These are phyloP conservation scores for Russula lepida DNA, from an alignment of 768 basidiomycete genomes.

Conservation along the genomic window DNA sequence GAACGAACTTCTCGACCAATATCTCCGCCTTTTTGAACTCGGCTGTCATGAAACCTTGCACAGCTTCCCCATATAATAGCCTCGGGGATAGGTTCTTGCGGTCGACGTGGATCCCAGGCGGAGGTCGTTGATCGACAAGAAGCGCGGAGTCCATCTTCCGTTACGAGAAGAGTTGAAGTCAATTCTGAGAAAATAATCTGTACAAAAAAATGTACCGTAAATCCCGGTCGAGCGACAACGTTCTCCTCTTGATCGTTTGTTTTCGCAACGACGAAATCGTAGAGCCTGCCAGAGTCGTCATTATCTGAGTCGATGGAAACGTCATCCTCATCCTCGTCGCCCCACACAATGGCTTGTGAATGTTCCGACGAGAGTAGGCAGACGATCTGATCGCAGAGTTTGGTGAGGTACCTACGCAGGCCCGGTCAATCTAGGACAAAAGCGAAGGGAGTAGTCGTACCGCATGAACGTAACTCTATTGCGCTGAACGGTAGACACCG, in stretches of 20 bases:
- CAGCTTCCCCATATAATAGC: constrained; percentile 18
- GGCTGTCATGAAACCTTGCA: constrained; percentile 20
- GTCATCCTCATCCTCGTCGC: constrained; percentile 26
- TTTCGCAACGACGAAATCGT: constrained; percentile 47
- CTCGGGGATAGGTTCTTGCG: background rate
- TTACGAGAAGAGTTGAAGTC: background rate
- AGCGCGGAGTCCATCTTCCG: background rate
- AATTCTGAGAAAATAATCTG: background rate
- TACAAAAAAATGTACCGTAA: constrained; percentile 31
- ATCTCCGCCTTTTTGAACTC: constrained; percentile 2
- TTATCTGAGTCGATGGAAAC: constrained; percentile 31
- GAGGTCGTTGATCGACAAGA: background rate
- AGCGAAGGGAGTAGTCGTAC: constrained; percentile 26
- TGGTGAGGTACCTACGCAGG: constrained; percentile 10
- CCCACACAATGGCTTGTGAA: constrained; percentile 39
- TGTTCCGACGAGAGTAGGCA: constrained; percentile 45
- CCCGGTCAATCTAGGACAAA: background rate
- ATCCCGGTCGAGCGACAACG: constrained; percentile 37
- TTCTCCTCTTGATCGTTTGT: constrained; percentile 51
- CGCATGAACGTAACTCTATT: constrained; percentile 59
- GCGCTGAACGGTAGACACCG: constrained; percentile 36
- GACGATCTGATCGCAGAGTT: constrained; percentile 42
- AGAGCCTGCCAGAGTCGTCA: constrained; percentile 40
- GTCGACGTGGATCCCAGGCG: background rate
- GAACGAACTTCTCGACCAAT: background rate